Conservation (phyloP, 2,329 filamentous ascomycete genomes). For the Xylariaceae sp. region DNA sequence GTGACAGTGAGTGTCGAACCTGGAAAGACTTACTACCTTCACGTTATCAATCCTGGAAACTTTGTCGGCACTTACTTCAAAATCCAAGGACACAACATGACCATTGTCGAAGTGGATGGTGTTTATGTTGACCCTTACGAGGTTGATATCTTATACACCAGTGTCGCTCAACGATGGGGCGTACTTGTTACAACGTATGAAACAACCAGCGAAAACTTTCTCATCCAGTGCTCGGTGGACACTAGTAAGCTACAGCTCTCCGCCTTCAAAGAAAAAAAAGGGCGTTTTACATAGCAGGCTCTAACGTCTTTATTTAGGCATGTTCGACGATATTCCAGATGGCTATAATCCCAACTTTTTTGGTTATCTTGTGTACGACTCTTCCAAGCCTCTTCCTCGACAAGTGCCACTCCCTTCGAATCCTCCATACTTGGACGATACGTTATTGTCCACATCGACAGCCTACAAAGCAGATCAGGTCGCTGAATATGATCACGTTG, state of each 20-base stretch:
- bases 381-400: constrained; percentile 42
- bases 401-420: constrained; percentile 51
- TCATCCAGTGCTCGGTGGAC: constrained; percentile 68
- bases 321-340: constrained; percentile 64
- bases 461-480: no score
- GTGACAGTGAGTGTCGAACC: constrained; percentile 57
- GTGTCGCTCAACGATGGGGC: constrained; percentile 63
- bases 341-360: constrained; percentile 66
- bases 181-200: constrained; percentile 62
- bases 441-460: constrained; percentile 64
- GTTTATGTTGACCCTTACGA: constrained; percentile 60
- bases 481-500: constrained; percentile 57
- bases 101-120: constrained; percentile 69
- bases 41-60: constrained; percentile 68
- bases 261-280: no score
- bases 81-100: constrained; percentile 64
- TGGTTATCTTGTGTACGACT: constrained; percentile 60
- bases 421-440: constrained; percentile 68
- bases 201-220: constrained; percentile 58
- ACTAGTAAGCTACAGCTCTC: constrained; percentile 42
- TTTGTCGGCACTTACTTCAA: constrained; percentile 65
- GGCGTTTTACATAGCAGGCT: no score
- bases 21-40: constrained; percentile 68
- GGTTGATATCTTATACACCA: constrained; percentile 61
- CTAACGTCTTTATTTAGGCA: constrained; percentile 21